Evolutionary conservation across 805 yeast genomes (phyloP).

Genomic region (Ogataea minuta): DNA sequence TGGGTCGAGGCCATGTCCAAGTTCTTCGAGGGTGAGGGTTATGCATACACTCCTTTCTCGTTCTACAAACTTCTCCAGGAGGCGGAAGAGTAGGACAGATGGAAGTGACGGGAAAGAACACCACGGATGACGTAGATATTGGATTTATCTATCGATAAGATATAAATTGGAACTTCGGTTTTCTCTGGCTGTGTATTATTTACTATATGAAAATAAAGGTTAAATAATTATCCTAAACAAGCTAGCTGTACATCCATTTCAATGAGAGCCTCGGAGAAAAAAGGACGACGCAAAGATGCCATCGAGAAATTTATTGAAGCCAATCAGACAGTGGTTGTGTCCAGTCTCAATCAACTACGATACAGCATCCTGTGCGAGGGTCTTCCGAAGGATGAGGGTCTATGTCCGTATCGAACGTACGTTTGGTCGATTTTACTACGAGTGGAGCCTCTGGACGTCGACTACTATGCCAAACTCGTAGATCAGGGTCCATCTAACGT

Average conservation of each 20-base stretch:
- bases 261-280: constrained; percentile 20
- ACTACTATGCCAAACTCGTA: constrained; percentile 52
- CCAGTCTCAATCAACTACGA: constrained; percentile 53
- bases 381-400: constrained; percentile 34
- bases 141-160: no score
- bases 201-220: constrained; percentile 1
- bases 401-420: constrained; percentile 66
- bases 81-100: not conserved
- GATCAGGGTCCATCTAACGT: constrained; percentile 56
- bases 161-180: no score
- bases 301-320: constrained; percentile 49
- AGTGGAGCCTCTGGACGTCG: constrained; percentile 56
- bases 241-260: constrained; percentile 21
- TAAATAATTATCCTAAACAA: constrained; percentile 2
- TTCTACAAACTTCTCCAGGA: constrained; percentile 37
- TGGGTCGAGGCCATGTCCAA: constrained; percentile 86
- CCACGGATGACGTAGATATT: no score
- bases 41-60: constrained; percentile 61
- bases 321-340: constrained; percentile 44
- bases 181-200: constrained; percentile 9
- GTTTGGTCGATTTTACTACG: constrained; percentile 80
- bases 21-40: constrained; percentile 75
- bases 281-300: constrained; percentile 49
- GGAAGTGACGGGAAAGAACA: constrained; percentile 7
- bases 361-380: constrained; percentile 52